Evolutionary conservation across 2,329 filamentous ascomycete species (phyloP).

Genomic region (Beauveria sp.): DNA sequence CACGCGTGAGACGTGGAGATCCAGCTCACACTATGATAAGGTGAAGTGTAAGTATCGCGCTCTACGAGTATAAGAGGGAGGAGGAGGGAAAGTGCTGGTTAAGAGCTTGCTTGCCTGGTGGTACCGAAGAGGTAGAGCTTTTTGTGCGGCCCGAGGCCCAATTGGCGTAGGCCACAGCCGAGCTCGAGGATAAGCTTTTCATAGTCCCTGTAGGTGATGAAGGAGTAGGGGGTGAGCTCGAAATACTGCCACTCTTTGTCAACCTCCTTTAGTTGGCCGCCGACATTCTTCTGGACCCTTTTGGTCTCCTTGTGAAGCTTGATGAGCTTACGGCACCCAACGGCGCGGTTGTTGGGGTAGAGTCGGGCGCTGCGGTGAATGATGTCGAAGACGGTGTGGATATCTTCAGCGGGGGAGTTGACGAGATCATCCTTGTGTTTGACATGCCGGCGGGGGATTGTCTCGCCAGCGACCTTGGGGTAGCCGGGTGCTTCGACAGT

Average conservation of each 20-base stretch:
- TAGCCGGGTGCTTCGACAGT: too few species aligned
- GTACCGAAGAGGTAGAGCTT: constrained; percentile 75
- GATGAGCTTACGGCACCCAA: constrained; percentile 67
- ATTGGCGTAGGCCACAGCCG: constrained; percentile 64
- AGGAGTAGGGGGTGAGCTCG: constrained; percentile 71
- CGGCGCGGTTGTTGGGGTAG: constrained; percentile 55
- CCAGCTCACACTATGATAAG: constrained; percentile 79
- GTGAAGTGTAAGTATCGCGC: too few species aligned
- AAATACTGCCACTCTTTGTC: constrained; percentile 91
- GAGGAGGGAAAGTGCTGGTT: too few species aligned
- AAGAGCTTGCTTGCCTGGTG: too few species aligned
- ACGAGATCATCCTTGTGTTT: too few species aligned
- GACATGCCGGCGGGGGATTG: too few species aligned
- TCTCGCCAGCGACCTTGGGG: too few species aligned
- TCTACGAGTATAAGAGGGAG: too few species aligned
- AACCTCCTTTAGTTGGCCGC: constrained; percentile 69
- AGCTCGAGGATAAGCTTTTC: constrained; percentile 60
- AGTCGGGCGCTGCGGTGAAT: constrained; percentile 56
- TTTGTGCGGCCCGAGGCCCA: constrained; percentile 61
- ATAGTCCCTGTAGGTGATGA: constrained; percentile 73
- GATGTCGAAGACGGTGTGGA: too few species aligned
- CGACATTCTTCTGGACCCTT: constrained; percentile 81
- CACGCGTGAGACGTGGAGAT: constrained; percentile 69
- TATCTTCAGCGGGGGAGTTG: too few species aligned
- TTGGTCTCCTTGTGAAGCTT: constrained; percentile 76